Evolutionary conservation across 2,329 filamentous ascomycete species (phyloP).

Genomic region (Monosporascus ibericus): DNA sequence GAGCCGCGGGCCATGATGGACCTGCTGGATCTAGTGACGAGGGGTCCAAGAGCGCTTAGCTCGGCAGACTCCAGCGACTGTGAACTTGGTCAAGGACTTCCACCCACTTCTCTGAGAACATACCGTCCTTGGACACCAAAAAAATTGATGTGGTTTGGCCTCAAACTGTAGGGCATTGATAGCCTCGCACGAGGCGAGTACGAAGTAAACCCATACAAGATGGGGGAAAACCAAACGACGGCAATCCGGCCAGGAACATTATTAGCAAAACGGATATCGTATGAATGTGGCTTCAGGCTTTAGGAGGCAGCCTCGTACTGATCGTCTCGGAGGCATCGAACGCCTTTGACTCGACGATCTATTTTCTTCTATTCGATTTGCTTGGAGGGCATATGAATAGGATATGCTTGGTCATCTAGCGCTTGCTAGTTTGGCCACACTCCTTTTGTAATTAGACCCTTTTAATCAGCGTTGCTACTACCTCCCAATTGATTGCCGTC

Average conservation of each 20-base stretch:
- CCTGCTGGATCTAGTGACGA: neutral
- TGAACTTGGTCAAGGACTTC: neutral
- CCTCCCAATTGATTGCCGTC: neutral
- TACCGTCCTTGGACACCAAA: too few species aligned
- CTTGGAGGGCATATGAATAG: slow-evolving; percentile 15
- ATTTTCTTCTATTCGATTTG: slow-evolving; percentile 3
- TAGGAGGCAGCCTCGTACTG: neutral
- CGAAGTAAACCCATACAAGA: too few species aligned
- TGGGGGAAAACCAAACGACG: too few species aligned
- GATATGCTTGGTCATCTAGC: slow-evolving; percentile 19
- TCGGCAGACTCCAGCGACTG: neutral
- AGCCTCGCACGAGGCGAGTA: too few species aligned
- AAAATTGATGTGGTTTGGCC: too few species aligned
- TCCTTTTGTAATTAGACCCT: slow-evolving; percentile 16
- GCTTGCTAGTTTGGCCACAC: slow-evolving; percentile 15
- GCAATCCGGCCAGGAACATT: too few species aligned
- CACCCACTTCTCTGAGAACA: neutral
- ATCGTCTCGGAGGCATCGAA: neutral
- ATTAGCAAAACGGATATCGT: neutral
- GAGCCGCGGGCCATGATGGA: neutral
- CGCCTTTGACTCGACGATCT: neutral
- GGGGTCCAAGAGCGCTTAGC: neutral
- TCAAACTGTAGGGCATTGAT: too few species aligned
- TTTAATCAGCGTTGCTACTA: neutral
- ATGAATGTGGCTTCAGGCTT: neutral